Evolutionary conservation across 139 green algal genomes (phyloP), one percentile per base, ranked within the genome.

Genomic region (Pseudopediastrum boryanum): DNA sequence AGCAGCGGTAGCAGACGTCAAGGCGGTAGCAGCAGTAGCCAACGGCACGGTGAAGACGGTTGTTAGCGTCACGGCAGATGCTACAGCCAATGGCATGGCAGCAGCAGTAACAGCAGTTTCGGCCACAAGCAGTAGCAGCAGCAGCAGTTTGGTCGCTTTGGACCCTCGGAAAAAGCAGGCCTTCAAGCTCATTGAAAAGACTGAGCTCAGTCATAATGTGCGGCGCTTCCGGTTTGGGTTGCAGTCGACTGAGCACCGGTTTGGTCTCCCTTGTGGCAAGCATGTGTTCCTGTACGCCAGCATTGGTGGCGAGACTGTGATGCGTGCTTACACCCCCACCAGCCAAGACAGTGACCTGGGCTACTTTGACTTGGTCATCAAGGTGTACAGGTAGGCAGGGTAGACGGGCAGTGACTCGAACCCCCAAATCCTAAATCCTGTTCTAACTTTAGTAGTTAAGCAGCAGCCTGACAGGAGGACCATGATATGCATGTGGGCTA

Each of bases 341-440:
- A 93, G 83, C 75, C 84, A 83, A 39, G 89, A 98, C 76, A 88
- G 94, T 51, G 89, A 97, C 43, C 48, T 93, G 4, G 96, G 96
- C 1, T 89, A 95, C 77, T 95, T 99, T 63, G 96, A 99, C 82
- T 89, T 99, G 66, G 91, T 99, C 7, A 89, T 99, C 77, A 99
- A 98, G 92, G 86, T 97, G 38, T 44, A 83, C 56, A 73, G 71
- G 79, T 69, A 48, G 2, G 74, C 4, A 9, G 2, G 52, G 8
- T 62, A 36, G 52, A 62, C 52, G 25, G 52, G 8, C 7, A n/a
- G 29, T 62, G 52, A 25, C 9, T 62, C 25, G 25, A 62, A 25
- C 29, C 31, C 29, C 12, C 8, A 62, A n/a, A 9, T n/a, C 12
- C 12, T 16, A 62, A n/a, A 62, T 25, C 12, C 52, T 33, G 36